Base-by-base conservation (phyloP, 2,329 filamentous ascomycete species). In the Phyllosticta citrichinensis region DNA sequence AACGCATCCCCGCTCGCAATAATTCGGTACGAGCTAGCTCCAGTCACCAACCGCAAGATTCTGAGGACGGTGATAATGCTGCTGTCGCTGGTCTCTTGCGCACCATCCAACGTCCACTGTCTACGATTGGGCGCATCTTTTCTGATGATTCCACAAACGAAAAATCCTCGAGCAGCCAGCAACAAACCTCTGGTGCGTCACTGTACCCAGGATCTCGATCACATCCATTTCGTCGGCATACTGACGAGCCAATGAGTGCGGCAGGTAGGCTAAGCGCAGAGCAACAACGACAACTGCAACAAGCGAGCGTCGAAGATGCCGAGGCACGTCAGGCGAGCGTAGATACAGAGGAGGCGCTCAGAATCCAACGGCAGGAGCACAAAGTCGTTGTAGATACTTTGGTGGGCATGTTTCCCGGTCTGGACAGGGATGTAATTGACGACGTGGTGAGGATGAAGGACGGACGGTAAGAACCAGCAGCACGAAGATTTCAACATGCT, bases 401-500 rank as follows among this genome's bases (percentile, higher is more conserved):
- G 62, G 87, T 90, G 55, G 88, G 91, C 67, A 99, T 99, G 94
- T 99, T 99, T 73, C 94, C 94, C 0, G 91, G 95, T 70, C 79
- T 99, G 57, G 94, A 99, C 73, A 85, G 86, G 68, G 95, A 99
- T 56, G 83, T 99, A 47, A 97, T 99, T 70, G 92, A 92, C 68
- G 94, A 99, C 76, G 94, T 99, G 51, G 94, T 99, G 25, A 86
- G 93, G 72, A 85, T 95, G 77, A 97, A 99, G 76, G 87, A 97
- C 75, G 95, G 94, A 71, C 85, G 90, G 91, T 93, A 74, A 77
- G 88, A 30, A 30, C 40, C 22, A 30, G 14, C 11, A 25, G 9
- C 11, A 25, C 20, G 12, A 12, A 10, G 9, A 22, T 17, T 30
- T n/a, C 6, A 40, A 47, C n/a, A 50, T 55, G 40, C 53, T 57